Evolutionary conservation across 352 stramenopile genomes (phyloP).

Genomic region (Pythium guiyangense): DNA sequence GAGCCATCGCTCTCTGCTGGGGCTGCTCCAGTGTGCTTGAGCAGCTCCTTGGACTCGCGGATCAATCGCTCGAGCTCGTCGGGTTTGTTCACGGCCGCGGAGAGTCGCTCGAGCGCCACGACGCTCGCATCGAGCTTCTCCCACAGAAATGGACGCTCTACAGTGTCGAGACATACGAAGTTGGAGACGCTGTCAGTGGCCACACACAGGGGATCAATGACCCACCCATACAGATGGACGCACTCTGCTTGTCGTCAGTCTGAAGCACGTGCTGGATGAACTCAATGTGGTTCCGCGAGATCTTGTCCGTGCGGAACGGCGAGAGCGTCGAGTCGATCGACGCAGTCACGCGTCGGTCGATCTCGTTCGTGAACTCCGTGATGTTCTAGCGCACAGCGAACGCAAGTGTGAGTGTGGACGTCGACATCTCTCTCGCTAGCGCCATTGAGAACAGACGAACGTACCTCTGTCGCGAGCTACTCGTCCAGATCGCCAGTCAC

Average conservation of each 20-base stretch:
- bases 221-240: not conserved
- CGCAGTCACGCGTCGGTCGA: constrained; percentile 40
- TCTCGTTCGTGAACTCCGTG: constrained; percentile 39
- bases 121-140: constrained; percentile 49
- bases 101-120: constrained; percentile 40
- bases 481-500: not conserved
- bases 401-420: not conserved
- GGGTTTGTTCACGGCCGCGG: constrained; percentile 39
- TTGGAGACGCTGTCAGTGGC: too few relatives aligned
- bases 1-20: not conserved
- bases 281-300: constrained; percentile 41
- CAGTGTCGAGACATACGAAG: not conserved
- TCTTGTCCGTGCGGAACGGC: constrained; percentile 52
- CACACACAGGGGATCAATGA: too few relatives aligned
- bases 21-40: constrained; percentile 19
- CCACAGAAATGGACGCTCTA: constrained; percentile 41
- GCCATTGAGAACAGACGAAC: not conserved
- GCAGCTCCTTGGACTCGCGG: constrained; percentile 41
- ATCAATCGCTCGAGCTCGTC: constrained; percentile 55
- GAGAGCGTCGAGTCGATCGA: constrained; percentile 52
- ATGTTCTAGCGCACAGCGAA: constrained; percentile 28
- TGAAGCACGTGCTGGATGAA: constrained; percentile 55
- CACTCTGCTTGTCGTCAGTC: constrained; percentile 32
- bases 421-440: not conserved
- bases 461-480: constrained; percentile 31